A percentile compares a stretch with the other conserved stretches of the same genome.
These are phyloP conservation scores for Copromyces sp. DNA, from an alignment of 495 filamentous ascomycete genomes.

Conservation along the genomic window DNA sequence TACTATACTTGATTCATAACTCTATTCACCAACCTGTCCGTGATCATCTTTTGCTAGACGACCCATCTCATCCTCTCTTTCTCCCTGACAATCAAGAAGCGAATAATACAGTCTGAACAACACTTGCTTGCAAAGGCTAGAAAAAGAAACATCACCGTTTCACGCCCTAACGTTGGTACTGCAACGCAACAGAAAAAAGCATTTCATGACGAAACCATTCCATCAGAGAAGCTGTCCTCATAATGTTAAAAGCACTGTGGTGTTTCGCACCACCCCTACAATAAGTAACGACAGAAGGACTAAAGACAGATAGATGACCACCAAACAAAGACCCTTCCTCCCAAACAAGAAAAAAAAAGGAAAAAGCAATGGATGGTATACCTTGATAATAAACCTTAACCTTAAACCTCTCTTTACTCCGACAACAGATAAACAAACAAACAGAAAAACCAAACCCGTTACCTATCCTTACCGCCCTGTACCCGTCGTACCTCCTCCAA, in stretches of 20 bases:
- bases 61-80: neutral
- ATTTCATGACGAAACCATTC: neutral
- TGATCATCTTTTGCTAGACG: neutral
- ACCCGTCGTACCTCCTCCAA: neutral
- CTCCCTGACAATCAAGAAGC: neutral
- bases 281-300: too few species aligned
- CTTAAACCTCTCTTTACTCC: neutral
- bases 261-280: neutral
- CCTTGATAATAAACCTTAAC: neutral
- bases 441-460: neutral
- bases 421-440: neutral
- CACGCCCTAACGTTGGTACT: neutral
- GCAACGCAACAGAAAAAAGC: neutral
- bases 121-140: neutral
- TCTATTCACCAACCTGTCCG: neutral
- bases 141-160: neutral
- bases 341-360: neutral
- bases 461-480: neutral
- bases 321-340: neutral
- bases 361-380: neutral
- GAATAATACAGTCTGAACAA: neutral
- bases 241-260: too few species aligned
- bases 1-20: neutral
- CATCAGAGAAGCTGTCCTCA: too few species aligned
- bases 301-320: neutral